These are phyloP conservation scores for Ascochyta clinopodiicola DNA, from an alignment of 2,329 filamentous ascomycete species.

Conservation along the genomic window DNA sequence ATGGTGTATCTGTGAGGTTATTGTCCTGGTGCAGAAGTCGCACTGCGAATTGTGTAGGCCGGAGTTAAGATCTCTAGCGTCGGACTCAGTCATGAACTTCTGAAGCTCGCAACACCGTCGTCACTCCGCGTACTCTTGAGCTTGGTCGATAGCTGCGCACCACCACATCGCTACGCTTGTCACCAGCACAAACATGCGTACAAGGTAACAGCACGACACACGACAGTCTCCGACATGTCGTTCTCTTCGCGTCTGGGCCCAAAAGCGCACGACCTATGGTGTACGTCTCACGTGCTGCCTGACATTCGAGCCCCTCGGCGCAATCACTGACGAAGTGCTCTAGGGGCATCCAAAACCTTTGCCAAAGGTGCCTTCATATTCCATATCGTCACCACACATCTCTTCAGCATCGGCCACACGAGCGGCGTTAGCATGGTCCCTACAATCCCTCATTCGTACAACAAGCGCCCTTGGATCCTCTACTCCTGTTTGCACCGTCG, in stretches of 20 bases:
- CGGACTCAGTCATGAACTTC: constrained; percentile 9
- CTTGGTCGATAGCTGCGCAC: neutral
- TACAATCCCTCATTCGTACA: constrained; percentile 62
- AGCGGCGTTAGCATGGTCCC: constrained; percentile 88
- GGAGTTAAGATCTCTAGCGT: constrained; percentile 32
- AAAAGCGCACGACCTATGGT: constrained; percentile 14
- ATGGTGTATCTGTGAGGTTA: constrained; percentile 9
- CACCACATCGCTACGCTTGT: neutral
- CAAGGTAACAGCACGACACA: neutral
- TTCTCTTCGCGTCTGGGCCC: constrained; percentile 1
- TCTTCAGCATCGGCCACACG: constrained; percentile 65
- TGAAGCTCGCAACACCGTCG: neutral
- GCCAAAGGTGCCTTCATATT: constrained; percentile 26
- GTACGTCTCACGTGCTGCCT: neutral
- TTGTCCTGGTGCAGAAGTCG: neutral
- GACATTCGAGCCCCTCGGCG: neutral
- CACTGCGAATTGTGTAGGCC: neutral
- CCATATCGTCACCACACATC: constrained; percentile 58
- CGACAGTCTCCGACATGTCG: constrained; percentile 7
- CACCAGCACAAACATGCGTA: neutral
- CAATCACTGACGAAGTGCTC: constrained; percentile 1
- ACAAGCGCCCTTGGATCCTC: constrained; percentile 27
- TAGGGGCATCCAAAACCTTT: constrained; percentile 20
- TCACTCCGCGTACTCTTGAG: neutral
- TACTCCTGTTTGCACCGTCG: constrained; percentile 39